Evolutionary conservation across 805 yeast species (phyloP), one percentile per base, ranked within the genome.

Genomic region (Yarrowia hollandica): DNA sequence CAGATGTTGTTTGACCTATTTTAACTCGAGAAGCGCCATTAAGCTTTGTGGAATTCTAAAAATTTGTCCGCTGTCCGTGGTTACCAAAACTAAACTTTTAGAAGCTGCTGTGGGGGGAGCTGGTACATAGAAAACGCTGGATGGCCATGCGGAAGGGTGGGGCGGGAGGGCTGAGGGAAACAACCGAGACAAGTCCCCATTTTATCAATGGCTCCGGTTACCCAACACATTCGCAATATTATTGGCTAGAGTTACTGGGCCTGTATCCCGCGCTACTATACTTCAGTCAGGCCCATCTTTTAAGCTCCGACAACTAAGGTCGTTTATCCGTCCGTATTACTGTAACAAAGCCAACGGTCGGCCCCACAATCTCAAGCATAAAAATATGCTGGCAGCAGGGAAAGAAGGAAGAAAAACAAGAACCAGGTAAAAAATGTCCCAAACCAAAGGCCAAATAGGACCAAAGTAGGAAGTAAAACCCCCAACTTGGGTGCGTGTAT

Each of bases 311-410:
- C 26, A 37, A 38, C 30, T 5, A 15, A 15, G 21, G 21, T 41
- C 52, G 52, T 44, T 44, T 44, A 44, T 44, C 52, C 28, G 60
- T 31, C 16, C 38, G 41, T 46, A 44, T 42, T 55, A n/a, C n/a
- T n/a, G n/a, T n/a, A 48, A 55, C 58, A 55, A 50, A 55, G 58
- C 59, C 55, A 46, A 33, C 60, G 58, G 58, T 33, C 30, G 59
- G 46, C 41, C 58, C 58, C 60, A 48, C 37, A 35, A 52, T 54
- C 52, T 28, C 26, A 8, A 16, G 42, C 42, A 37, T 28, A 18
- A 16, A 34, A 25, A 25, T 25, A 6, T 25, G 28, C 6, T 7
- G 28, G 10, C 28, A 25, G 28, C 28, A 25, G 28, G 28, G 10
- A 25, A 25, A 25, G 10, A 25, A 25, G 28, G n/a, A n/a, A n/a